Evolutionary conservation across 371 early-diverging fungal genomes (phyloP).

Genomic region (Chytridiales sp.): DNA sequence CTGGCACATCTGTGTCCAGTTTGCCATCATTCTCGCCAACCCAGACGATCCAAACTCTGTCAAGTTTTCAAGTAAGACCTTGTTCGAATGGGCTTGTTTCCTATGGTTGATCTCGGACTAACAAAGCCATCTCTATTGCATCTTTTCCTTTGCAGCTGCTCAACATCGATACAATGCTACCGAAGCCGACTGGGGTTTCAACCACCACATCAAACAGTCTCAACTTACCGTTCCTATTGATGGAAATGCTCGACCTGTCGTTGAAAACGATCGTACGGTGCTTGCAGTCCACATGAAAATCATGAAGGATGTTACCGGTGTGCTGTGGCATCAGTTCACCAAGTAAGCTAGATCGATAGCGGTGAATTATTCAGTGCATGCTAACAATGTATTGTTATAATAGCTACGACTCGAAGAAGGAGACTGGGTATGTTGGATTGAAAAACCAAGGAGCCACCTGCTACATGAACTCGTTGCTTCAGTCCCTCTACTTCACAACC

Average conservation of each 20-base stretch:
- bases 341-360: conserved; percentile 66
- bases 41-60: conserved; percentile 69
- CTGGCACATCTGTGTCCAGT: conserved; percentile 91
- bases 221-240: conserved; percentile 46
- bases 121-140: neutral
- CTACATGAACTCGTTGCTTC: conserved; percentile 98
- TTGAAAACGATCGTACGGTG: conserved; percentile 64
- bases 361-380: neutral
- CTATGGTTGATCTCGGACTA: neutral
- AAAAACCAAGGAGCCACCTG: conserved; percentile 99
- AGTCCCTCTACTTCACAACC: conserved; percentile 95
- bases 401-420: conserved; percentile 83
- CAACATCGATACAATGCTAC: conserved; percentile 80
- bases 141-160: conserved; percentile 52
- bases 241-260: conserved; percentile 57
- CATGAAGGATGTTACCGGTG: conserved; percentile 85
- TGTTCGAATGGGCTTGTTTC: conserved; percentile 4
- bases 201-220: conserved; percentile 66
- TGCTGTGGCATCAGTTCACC: conserved; percentile 88
- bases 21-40: conserved; percentile 79
- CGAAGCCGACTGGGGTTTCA: conserved; percentile 96
- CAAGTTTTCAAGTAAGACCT: conserved; percentile 59
- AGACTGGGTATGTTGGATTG: conserved; percentile 93
- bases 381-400: neutral
- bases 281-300: conserved; percentile 79